Evolutionary conservation across 73 alveolate genomes (phyloP).

Genomic region (Paramecium biaurelia): DNA sequence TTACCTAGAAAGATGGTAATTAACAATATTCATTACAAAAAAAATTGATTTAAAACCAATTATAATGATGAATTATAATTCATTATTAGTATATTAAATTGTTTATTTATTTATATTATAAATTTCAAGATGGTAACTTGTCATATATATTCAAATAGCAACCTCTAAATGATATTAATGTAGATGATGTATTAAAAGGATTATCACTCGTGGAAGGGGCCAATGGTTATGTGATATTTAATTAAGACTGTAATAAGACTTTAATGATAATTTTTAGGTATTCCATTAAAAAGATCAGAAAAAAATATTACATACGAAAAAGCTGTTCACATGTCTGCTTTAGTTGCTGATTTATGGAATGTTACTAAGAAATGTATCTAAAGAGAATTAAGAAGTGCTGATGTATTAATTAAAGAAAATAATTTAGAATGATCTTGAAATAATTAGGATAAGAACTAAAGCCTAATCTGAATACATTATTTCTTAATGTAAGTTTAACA

Average conservation of each 20-base stretch:
- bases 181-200: constrained; percentile 47
- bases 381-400: constrained; percentile 60
- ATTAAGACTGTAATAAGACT: background rate
- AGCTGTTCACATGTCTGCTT: constrained; percentile 64
- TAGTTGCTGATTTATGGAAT: constrained; percentile 63
- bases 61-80: too few relatives aligned
- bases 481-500: constrained; percentile 5
- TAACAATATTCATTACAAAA: too few relatives aligned
- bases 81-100: background rate
- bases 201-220: constrained; percentile 60
- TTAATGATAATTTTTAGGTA: background rate
- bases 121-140: background rate
- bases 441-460: constrained; percentile 54
- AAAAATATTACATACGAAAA: constrained; percentile 54
- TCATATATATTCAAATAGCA: background rate
- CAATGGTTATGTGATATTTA: constrained; percentile 58
- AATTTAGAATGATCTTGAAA: constrained; percentile 55
- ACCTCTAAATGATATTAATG: constrained; percentile 49
- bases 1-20: too few relatives aligned
- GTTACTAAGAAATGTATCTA: constrained; percentile 50
- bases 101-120: background rate
- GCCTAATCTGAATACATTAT: constrained; percentile 53
- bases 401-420: background rate
- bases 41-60: background rate
- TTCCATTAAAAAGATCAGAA: constrained; percentile 61